Base-by-base conservation (phyloP, 345 rosid species). In the Citrus sp. region DNA sequence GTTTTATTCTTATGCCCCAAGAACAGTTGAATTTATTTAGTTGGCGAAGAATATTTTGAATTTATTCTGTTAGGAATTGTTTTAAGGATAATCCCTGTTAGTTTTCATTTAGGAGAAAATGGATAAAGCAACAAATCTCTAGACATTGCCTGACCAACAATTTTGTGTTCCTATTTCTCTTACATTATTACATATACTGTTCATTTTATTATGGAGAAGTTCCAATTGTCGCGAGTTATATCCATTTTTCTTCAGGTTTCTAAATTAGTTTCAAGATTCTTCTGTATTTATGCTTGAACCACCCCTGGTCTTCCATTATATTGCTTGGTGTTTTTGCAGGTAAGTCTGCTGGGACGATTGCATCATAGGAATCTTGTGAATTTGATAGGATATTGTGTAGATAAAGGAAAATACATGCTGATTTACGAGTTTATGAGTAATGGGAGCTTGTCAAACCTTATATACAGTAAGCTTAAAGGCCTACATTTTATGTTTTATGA, bases 321-420 rank as follows among this genome's bases (percentile, higher is more conserved):
- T 37, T 71, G 67, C 71, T 66, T 66, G 66, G 64, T 82, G 68
- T 30, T 79, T 82, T 81, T 68, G 76, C 83, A 95, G 98, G 98
- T 95, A 24, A 85, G 92, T 81, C 84, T 96, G 46, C 88, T 96
- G 8, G 97, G 99, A 75, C 90, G 99, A 85, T 85, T 96, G 80
- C 99, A 96, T 88, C 98, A 96, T 82, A 83, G 99, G 34, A 92
- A 92, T 84, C 97, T 96, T 69, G 99, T 96, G 84, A 96, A 96
- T 86, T 86, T 96, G 87, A 77, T 91, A 49, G 99, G 99, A 77
- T 91, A 91, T 83, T 92, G 98, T 74, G 84, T 89, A 3, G 98
- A 96, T 77, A 96, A 92, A 88, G 95, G 95, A 71, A 89, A 89
- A 30, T 84, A 60, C 82, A 92, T 96, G 89, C 78, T 96, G 80